phyloP scores from a whole-genome alignment of 2,329 filamentous ascomycete species.

The Pseudogymnoascus sp. region DNA sequence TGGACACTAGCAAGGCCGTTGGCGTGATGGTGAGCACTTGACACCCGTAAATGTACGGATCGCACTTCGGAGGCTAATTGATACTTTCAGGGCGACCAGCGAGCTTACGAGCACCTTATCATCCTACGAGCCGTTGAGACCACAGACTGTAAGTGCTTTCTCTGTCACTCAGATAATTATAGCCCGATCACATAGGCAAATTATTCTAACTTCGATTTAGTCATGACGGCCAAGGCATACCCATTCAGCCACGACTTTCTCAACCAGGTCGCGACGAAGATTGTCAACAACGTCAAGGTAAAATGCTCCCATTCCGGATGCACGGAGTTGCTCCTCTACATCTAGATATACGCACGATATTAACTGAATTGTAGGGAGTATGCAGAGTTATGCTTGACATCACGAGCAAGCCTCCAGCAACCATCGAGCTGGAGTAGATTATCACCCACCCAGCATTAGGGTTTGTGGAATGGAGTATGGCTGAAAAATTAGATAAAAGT shows the following conservation, averaged over 20 bases:
- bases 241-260: constrained; percentile 54
- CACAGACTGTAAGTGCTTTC: constrained; percentile 28
- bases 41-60: neutral
- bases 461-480: constrained; percentile 13
- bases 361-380: constrained; percentile 41
- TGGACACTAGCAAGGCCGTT: constrained; percentile 56
- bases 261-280: constrained; percentile 54
- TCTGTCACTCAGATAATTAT: neutral
- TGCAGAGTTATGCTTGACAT: constrained; percentile 61
- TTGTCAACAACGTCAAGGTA: constrained; percentile 62
- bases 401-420: constrained; percentile 42
- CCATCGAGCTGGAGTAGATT: constrained; percentile 63
- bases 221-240: constrained; percentile 31
- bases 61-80: constrained; percentile 29
- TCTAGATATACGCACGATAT: neutral
- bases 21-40: constrained; percentile 42
- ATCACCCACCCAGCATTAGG: neutral
- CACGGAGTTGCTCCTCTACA: neutral
- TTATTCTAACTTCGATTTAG: constrained; percentile 49
- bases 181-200: constrained; percentile 45
- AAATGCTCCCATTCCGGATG: neutral
- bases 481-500: constrained; percentile 8
- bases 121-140: constrained; percentile 53
- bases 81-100: constrained; percentile 47
- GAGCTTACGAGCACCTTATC: constrained; percentile 55